Evolutionary conservation across 176 grass and related monocot genomes (phyloP), one percentile per base, ranked within the genome.

Genomic region (Aegilops umbellulata): DNA sequence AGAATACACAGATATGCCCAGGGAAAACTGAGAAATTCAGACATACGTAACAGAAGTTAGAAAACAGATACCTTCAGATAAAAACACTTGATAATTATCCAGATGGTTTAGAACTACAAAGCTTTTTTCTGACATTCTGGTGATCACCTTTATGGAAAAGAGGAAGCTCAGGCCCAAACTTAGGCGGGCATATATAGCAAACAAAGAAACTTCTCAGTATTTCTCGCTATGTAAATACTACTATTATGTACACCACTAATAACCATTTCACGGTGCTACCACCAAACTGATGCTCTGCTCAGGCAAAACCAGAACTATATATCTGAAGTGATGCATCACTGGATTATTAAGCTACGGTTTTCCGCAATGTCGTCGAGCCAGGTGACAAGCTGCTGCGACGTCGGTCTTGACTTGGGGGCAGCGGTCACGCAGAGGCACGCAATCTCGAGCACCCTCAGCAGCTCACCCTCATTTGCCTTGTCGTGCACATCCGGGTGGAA

Each of bases 391-490:
- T 98, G 97, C 72, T 90, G 83, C 0, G 92, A 85, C n/a, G 83
- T 88, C 44, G 97, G 97, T 71, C 97, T 95, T 14, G 86, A 81
- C 82, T 89, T 98, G 0, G 97, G 92, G 65, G 92, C 90, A 9
- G 90, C n/a, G 6, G 77, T 84, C 3, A 98, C 92, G 68, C 97
- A 98, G 31, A 92, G 88, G 78, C 94, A 94, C 12, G 97, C 97
- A 34, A 98, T 91, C 66, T 96, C 92, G 20, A 98, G 94, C 65
- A 98, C 61, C 71, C 85, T 94, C 57, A 78, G 22, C 49, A 93
- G 29, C 87, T 94, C 83, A 1, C 70, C 66, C 25, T 86, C 75
- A 12, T 79, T 85, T 35, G 85, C 84, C 69, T 89, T 89, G 74
- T 86, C 81, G 66, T 92, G 76, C 89, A 93, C 90, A 70, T 63